Evolutionary conservation across 768 basidiomycete species (phyloP).

Genomic region (Pluteus cervinus): DNA sequence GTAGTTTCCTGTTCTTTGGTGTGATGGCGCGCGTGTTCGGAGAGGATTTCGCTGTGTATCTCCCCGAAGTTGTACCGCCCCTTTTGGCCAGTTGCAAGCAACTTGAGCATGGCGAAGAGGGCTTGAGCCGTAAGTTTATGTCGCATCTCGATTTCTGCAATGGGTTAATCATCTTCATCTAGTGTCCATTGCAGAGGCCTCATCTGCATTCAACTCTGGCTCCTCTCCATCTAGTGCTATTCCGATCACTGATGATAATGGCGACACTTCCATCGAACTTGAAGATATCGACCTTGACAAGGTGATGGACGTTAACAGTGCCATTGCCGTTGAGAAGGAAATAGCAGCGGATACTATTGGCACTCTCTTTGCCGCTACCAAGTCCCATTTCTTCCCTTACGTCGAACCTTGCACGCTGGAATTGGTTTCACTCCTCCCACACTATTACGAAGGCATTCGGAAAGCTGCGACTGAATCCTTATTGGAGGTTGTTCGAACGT

Average conservation of each 20-base stretch:
- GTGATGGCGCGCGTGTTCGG: slow-evolving; percentile 97
- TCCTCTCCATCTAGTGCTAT: slow-evolving; percentile 69
- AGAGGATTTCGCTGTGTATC: slow-evolving; percentile 87
- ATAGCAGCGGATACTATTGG: slow-evolving; percentile 97
- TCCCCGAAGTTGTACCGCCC: slow-evolving; percentile 80
- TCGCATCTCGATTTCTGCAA: slow-evolving; percentile 1
- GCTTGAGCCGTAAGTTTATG: slow-evolving; percentile 32
- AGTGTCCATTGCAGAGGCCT: slow-evolving; percentile 51
- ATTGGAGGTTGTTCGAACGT: slow-evolving; percentile 82
- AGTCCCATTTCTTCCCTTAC: slow-evolving; percentile 82
- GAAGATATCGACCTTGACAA: slow-evolving; percentile 84
- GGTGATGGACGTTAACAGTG: slow-evolving; percentile 88
- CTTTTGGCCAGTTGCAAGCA: slow-evolving; percentile 81
- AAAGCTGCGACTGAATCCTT: slow-evolving; percentile 88
- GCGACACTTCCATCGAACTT: slow-evolving; percentile 54
- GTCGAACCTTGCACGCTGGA: slow-evolving; percentile 79
- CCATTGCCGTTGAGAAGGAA: slow-evolving; percentile 98
- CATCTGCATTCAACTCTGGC: slow-evolving; percentile 67
- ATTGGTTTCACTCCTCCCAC: slow-evolving; percentile 72
- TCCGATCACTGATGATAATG: slow-evolving; percentile 45
- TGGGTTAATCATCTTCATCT: slow-evolving; percentile 3
- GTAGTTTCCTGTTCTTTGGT: slow-evolving; percentile 97
- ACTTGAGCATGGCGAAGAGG: slow-evolving; percentile 68
- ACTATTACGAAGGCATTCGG: slow-evolving; percentile 97
- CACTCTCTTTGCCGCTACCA: slow-evolving; percentile 78